Percentiles rank a stretch among this genome's conserved stretches.
Evolutionary conservation across 106 monocot genomes (phyloP).

Genomic region (Dendrobium chrysotoxum): DNA sequence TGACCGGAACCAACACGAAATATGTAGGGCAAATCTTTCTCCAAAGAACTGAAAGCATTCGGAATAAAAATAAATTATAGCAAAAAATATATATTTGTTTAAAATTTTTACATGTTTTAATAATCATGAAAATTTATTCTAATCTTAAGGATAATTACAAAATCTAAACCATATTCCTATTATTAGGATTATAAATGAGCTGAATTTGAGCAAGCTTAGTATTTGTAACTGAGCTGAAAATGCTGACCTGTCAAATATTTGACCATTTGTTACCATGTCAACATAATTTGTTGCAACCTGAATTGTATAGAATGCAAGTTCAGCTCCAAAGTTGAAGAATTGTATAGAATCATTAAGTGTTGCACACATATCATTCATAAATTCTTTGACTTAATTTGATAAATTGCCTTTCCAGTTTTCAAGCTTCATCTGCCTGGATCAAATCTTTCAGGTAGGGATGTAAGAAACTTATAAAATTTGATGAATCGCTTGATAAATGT

Average conservation of each 20-base stretch:
- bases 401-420: neutral
- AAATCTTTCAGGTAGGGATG: too few relatives aligned
- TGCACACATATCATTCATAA: neutral
- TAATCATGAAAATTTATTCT: too few relatives aligned
- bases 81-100: too few relatives aligned
- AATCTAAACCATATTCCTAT: too few relatives aligned
- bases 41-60: slow-evolving; percentile 59
- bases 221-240: neutral
- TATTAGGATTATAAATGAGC: too few relatives aligned
- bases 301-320: neutral
- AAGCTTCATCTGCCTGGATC: neutral
- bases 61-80: neutral
- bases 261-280: slow-evolving; percentile 81
- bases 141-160: too few relatives aligned
- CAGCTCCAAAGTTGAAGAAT: neutral
- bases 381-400: neutral
- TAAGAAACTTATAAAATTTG: too few relatives aligned
- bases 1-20: slow-evolving; percentile 92
- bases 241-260: slow-evolving; percentile 90
- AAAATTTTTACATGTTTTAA: too few relatives aligned
- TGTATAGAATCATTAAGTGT: neutral
- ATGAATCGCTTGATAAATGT: too few relatives aligned
- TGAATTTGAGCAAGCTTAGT: too few relatives aligned
- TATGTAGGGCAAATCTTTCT: slow-evolving; percentile 84
- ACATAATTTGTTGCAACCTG: slow-evolving; percentile 98